Evolutionary conservation across 768 basidiomycete species (phyloP), one percentile per base, ranked within the genome.

Genomic region (Steccherinum ochraceum): DNA sequence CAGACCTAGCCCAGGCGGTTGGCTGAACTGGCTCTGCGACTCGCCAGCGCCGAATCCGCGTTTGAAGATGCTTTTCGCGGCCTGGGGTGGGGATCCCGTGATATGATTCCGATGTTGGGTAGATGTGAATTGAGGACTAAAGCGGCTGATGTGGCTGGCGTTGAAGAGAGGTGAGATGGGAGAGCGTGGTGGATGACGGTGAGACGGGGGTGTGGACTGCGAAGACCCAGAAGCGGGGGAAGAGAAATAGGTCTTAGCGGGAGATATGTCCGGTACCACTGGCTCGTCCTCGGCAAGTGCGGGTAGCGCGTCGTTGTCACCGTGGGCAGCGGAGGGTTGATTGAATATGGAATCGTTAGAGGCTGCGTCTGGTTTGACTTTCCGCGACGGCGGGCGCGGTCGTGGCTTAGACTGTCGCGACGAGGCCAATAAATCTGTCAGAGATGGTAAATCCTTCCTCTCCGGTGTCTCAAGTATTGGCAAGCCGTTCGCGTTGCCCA

Each of bases 371-470:
- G 18, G 18, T 4, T 20, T 4, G 20, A 16, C 7, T 39, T 58
- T 64, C 27, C 62, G 62, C 20, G 65, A 64, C 10, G 62, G 60
- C 10, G 64, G 65, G 11, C 63, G 60, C 12, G 68, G 63, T 13
- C 65, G 57, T 19, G 58, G 47, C 48, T 64, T 67, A 20, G 68
- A 62, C 45, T 69, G 63, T 49, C 69, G 70, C 19, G 72, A 67
- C 19, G 74, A 73, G 1, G 74, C 75, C 1, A 77, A 64, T 12
- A 78, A 69, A 43, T 74, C 74, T 1, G 67, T 72, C 25, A 74
- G 61, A 10, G 67, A 74, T 12, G 71, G 76, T 42, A 72, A 52
- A 7, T 60, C 61, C 41, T 64, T 59, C 2, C 63, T 63, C 11
- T 62, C 57, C 12, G 66, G 64, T 2, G 61, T 61, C 7, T 50